These are phyloP conservation scores for Bigelowiella natans DNA, from an alignment of 78 protist genomes.

Conservation along the genomic window DNA sequence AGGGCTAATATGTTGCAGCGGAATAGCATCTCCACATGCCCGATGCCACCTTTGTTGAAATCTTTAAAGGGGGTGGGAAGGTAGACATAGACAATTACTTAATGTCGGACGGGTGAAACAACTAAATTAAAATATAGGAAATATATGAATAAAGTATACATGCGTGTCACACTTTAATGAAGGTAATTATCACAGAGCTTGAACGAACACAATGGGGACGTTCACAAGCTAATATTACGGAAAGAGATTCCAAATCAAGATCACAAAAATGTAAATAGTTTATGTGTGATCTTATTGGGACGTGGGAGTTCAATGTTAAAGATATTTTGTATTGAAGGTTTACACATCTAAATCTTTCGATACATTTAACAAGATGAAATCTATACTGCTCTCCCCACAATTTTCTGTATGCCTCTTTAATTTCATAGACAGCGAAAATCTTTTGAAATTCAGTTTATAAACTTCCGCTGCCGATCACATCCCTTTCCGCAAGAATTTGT, in stretches of 20 bases:
- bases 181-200: neutral
- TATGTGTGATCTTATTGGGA: no score
- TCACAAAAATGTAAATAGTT: no score
- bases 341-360: no score
- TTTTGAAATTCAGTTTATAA: neutral
- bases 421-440: no score
- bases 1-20: conserved; percentile 88
- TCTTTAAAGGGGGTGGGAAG: conserved; percentile 10
- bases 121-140: neutral
- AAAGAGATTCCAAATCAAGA: no score
- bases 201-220: neutral
- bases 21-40: conserved; percentile 88
- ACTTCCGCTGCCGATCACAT: neutral
- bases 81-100: neutral
- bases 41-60: conserved; percentile 76
- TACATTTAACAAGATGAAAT: no score
- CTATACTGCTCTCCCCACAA: no score
- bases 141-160: neutral
- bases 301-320: no score
- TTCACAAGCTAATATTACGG: neutral
- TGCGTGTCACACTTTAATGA: neutral
- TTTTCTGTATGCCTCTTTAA: no score
- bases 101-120: neutral
- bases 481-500: neutral
- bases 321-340: no score